These are phyloP conservation scores for Xylaria acuta DNA, from an alignment of 495 filamentous ascomycete genomes.

Conservation along the genomic window DNA sequence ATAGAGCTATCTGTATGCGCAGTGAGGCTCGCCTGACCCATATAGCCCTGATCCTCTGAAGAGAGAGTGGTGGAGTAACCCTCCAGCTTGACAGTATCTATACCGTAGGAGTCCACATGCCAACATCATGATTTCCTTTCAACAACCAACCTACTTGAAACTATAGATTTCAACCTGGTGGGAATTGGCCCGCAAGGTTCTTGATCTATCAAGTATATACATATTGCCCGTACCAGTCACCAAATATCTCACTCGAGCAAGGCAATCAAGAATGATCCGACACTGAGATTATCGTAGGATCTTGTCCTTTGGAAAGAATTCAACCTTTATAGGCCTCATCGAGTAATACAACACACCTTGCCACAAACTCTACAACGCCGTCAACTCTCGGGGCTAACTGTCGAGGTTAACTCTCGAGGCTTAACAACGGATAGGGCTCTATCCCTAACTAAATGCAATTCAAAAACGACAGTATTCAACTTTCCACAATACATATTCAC, in stretches of 20 bases:
- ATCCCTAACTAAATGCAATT: not conserved
- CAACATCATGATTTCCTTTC: not conserved
- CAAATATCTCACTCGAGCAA: too few relatives aligned
- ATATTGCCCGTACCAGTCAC: too few relatives aligned
- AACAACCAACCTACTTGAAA: not conserved
- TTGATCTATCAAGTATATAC: too few relatives aligned
- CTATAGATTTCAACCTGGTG: too few relatives aligned
- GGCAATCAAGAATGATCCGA: too few relatives aligned
- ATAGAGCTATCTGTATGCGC: not conserved
- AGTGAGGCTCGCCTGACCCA: not conserved
- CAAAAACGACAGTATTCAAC: too few relatives aligned
- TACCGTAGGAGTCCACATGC: not conserved
- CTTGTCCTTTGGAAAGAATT: too few relatives aligned
- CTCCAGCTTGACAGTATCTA: not conserved
- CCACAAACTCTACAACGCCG: not conserved
- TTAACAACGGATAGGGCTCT: not conserved
- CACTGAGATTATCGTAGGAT: too few relatives aligned
- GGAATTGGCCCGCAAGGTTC: too few relatives aligned
- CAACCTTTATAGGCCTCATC: not conserved
- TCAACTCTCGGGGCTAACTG: not conserved
- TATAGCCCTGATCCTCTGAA: not conserved
- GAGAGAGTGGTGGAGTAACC: not conserved
- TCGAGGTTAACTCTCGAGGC: too few relatives aligned
- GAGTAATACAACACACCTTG: not conserved
- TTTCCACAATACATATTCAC: too few relatives aligned